Evolutionary conservation across 2,329 filamentous ascomycete genomes (phyloP).

Genomic region (Ilyonectria mors-panacis): DNA sequence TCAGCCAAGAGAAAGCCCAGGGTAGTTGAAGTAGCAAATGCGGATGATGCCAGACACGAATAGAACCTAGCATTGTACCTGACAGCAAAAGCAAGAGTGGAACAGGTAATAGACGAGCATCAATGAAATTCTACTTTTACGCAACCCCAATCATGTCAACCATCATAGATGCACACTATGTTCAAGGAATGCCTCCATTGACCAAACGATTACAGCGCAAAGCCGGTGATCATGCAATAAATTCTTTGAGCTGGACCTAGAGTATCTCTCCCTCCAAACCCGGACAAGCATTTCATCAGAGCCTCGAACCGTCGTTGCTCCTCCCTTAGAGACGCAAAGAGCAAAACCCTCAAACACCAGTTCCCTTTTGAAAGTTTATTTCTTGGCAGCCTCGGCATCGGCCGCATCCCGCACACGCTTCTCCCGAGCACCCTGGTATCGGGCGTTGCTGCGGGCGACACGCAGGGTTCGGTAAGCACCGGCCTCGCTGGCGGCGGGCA

Average conservation of each 20-base stretch:
- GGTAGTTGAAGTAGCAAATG: not conserved
- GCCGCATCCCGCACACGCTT: slow-evolving; percentile 93
- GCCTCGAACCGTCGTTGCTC: slow-evolving; percentile 57
- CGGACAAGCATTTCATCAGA: slow-evolving; percentile 55
- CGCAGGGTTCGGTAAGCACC: slow-evolving; percentile 91
- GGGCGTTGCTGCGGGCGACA: slow-evolving; percentile 85
- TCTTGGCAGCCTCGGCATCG: slow-evolving; percentile 87
- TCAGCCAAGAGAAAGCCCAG: slow-evolving; percentile 50
- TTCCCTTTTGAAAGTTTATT: slow-evolving; percentile 72
- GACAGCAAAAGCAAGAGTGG: not conserved
- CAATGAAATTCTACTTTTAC: not conserved
- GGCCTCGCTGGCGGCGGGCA: slow-evolving; percentile 82
- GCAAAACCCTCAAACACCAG: slow-evolving; percentile 61
- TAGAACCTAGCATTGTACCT: not conserved
- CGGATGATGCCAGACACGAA: not conserved
- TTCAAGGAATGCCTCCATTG: slow-evolving; percentile 48
- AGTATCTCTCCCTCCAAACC: slow-evolving; percentile 56
- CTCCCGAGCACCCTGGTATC: slow-evolving; percentile 86
- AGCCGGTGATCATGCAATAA: slow-evolving; percentile 59
- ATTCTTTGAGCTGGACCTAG: slow-evolving; percentile 60
- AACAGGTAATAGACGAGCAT: slow-evolving; percentile 5
- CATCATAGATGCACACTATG: slow-evolving; percentile 35
- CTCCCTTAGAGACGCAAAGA: slow-evolving; percentile 58
- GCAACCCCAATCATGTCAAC: not conserved
- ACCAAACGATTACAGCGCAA: slow-evolving; percentile 52